Evolutionary conservation across 2,329 filamentous ascomycete species (phyloP), one percentile per base, ranked within the genome.

Genomic region (Aureobasidium sp.): DNA sequence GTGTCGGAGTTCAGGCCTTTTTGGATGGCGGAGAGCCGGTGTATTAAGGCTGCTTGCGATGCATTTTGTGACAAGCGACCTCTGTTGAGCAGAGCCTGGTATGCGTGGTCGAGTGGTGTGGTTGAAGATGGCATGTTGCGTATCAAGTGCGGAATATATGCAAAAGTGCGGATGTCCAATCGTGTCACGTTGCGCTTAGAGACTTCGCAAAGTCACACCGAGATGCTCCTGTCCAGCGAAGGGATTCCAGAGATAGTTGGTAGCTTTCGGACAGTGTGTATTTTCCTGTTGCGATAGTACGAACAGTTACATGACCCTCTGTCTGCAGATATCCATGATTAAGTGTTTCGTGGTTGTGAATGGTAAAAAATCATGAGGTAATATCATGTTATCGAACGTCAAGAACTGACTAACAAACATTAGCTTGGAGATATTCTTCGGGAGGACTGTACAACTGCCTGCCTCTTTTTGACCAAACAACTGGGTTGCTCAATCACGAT

Each of bases 11-110:
- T n/a, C 17, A 68, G 63, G 35, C 64, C 65, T 37, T 61, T 53
- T 62, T 68, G 66, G 2, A 69, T 64, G 1, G 35, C 50, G 5
- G 65, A 61, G 6, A 69, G 65, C 23, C 67, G 65, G 4, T 60
- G 53, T 10, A 68, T 62, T 21, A 68, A 60, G 10, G 65, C 62
- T 21, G 45, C 45, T 21, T 49, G 45, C 0, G 45, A 49, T 7
- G 17, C 4, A 21, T 49, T 33, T 21, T 19, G 27, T 4, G 45
- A 49, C 3, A 49, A 8, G 3, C 45, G 45, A 33, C 45, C 45
- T 9, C 45, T 17, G 3, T 33, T 33, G 45, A 49, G 45, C 2
- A 49, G 17, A 1, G 45, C 27, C 11, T 33, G 45, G 10, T 49
- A 49, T n/a, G 45, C 45, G 3, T 31, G 9, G 1, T 49, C 27